Evolutionary conservation across 192 early-diverging fungal genomes (phyloP).

Genomic region (Rhizoclosmatium globosum): DNA sequence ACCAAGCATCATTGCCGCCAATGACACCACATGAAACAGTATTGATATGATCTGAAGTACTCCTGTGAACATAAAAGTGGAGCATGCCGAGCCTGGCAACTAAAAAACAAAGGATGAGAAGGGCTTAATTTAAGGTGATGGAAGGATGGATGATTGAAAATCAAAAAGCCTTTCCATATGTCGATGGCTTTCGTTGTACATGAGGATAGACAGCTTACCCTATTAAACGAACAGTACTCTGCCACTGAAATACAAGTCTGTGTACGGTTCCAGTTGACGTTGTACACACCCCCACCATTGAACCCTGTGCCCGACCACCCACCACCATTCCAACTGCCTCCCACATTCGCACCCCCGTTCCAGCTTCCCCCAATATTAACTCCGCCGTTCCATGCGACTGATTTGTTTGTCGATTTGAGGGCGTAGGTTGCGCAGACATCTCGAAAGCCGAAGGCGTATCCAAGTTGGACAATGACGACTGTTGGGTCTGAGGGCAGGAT

Average conservation of each 20-base stretch:
- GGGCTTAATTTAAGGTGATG: no score
- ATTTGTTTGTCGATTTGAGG: not conserved
- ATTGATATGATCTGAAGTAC: not conserved
- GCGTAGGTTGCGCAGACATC: not conserved
- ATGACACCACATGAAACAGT: not conserved
- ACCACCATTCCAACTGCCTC: not conserved
- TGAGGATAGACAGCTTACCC: not conserved
- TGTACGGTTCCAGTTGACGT: not conserved
- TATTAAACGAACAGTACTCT: not conserved
- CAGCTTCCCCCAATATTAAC: not conserved
- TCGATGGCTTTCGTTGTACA: no score
- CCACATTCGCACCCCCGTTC: no score
- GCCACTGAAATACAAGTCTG: not conserved
- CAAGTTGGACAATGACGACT: not conserved
- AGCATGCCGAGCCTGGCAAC: not conserved
- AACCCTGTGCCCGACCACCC: not conserved
- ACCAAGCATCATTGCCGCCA: slow-evolving; percentile 5
- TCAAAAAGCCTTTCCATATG: no score
- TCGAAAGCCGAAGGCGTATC: not conserved
- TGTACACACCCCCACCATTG: no score
- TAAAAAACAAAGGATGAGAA: not conserved
- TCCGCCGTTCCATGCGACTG: no score
- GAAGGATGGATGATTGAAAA: no score
- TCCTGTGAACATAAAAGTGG: not conserved
- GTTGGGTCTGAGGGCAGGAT: not conserved